Conservation (phyloP, 2,329 filamentous ascomycete genomes). For the Talaromyces islandicus region DNA sequence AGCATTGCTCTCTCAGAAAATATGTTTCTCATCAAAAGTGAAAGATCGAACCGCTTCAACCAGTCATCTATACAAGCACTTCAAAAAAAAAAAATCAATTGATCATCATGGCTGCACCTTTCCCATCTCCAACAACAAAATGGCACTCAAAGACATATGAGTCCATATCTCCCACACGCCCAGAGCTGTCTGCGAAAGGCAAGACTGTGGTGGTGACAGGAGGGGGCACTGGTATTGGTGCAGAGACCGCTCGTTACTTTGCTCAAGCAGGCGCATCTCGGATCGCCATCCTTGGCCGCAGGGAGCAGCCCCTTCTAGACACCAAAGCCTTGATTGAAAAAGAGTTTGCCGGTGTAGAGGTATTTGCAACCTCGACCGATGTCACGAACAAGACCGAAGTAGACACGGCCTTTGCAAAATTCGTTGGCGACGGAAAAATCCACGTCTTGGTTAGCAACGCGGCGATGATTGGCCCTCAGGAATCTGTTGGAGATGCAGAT, state of each 20-base stretch:
- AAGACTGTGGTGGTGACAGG: constrained; percentile 41
- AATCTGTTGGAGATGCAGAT: constrained; percentile 22
- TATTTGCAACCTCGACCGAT: constrained; percentile 18
- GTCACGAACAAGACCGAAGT: constrained; percentile 6
- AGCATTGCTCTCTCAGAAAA: not conserved
- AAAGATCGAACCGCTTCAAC: not conserved
- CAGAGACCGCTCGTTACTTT: constrained; percentile 37
- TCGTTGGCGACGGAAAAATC: constrained; percentile 18
- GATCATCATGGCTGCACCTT: constrained; percentile 23
- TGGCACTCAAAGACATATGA: constrained; percentile 15
- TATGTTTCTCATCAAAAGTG: not conserved
- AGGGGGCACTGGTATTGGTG: constrained; percentile 43
- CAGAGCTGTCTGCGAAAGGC: constrained; percentile 34
- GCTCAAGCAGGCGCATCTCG: constrained; percentile 39
- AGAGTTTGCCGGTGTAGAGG: constrained; percentile 28
- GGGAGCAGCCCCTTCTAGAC: constrained; percentile 26
- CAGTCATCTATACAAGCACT: constrained; percentile 14
- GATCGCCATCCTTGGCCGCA: constrained; percentile 42
- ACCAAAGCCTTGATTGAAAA: constrained; percentile 32
- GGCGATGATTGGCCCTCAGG: constrained; percentile 22
- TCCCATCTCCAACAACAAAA: constrained; percentile 34
- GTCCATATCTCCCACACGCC: constrained; percentile 34
- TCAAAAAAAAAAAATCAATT: too few relatives aligned
- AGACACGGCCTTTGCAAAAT: not conserved
- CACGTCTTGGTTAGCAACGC: constrained; percentile 40